Evolutionary conservation across 495 filamentous ascomycete species (phyloP), one percentile per base, ranked within the genome.

Genomic region (Talaromyces thailandensis): DNA sequence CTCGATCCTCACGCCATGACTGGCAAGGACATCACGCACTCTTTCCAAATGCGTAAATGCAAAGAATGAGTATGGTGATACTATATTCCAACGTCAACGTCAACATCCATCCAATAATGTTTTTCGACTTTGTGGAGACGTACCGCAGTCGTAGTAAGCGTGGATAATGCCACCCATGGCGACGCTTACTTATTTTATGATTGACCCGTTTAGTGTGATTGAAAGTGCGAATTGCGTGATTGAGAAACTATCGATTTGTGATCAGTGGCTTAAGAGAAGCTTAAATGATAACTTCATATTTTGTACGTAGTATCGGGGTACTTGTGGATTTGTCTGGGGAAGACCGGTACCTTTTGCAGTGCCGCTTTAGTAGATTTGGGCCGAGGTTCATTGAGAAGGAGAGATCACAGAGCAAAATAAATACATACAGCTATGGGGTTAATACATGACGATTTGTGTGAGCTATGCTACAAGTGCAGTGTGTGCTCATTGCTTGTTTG

Each of bases 31-130:
- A 3, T 76, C 74, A 2, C 74, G 68, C 63, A 88, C 84, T 35
- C 76, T 81, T 24, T 75, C 74, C 40, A 90, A 75, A 65, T 87
- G 84, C 14, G 77, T 67, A 28, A 88, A 76, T 12, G 83, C 80
- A 63, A 86, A 77, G 72, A 86, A 89, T 65, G 85, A 87, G 75
- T 90, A 91, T 28, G 85, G 79, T 9, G 87, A 91, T 31, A 83
- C 88, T 90, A 4, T 28, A 48, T 2, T 51, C n/a, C 12, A 21
- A 3, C 14, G 12, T n/a, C n/a, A 48, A 4, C 9, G 6, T 29
- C 28, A 29, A 29, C 35, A 16, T 40, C 14, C 14, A 16, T 40
- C 35, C 9, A 40, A 6, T 4, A 37, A n/a, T n/a, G n/a, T n/a
- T n/a, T n/a, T n/a, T n/a, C n/a, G n/a, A n/a, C n/a, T n/a, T n/a